Percentiles rank a stretch among this genome's conserved stretches.
These are phyloP conservation scores for Patellaria atrata DNA, from an alignment of 495 filamentous ascomycete genomes.

Conservation along the genomic window DNA sequence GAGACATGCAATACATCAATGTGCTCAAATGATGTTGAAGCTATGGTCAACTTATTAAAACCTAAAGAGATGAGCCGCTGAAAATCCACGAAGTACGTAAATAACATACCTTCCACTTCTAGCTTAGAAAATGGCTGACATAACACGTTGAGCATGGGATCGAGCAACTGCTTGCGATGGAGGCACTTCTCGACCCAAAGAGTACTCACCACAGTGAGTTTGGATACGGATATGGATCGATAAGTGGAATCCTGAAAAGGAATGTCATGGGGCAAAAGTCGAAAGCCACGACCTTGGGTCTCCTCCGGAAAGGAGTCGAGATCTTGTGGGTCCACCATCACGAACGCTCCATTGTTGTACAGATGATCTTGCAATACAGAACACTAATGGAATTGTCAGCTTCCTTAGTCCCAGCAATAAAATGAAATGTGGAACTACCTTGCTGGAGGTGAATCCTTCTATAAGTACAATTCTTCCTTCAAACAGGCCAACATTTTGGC, in stretches of 20 bases:
- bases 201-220: conserved; percentile 54
- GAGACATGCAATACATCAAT: conserved; percentile 73
- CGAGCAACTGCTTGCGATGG: conserved; percentile 51
- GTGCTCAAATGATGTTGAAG: conserved; percentile 69
- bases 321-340: conserved; percentile 12
- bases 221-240: conserved; percentile 16
- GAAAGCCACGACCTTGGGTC: conserved; percentile 15
- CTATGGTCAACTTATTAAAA: conserved; percentile 53
- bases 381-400: conserved; percentile 7
- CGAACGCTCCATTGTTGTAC: conserved; percentile 36
- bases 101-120: conserved; percentile 43
- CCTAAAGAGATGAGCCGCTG: conserved; percentile 24
- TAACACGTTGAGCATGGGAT: conserved; percentile 54
- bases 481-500: conserved; percentile 18
- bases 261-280: conserved; percentile 18
- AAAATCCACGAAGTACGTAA: neutral
- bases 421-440: conserved; percentile 9
- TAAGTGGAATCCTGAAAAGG: conserved; percentile 1
- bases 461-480: conserved; percentile 17
- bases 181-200: conserved; percentile 90
- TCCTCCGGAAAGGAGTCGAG: conserved; percentile 5
- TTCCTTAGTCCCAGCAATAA: too few relatives aligned
- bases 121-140: conserved; percentile 59
- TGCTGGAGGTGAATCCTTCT: conserved; percentile 18
- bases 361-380: conserved; percentile 37